Base-by-base conservation (phyloP, 179 eudicot species). In the Silene vulgaris region DNA sequence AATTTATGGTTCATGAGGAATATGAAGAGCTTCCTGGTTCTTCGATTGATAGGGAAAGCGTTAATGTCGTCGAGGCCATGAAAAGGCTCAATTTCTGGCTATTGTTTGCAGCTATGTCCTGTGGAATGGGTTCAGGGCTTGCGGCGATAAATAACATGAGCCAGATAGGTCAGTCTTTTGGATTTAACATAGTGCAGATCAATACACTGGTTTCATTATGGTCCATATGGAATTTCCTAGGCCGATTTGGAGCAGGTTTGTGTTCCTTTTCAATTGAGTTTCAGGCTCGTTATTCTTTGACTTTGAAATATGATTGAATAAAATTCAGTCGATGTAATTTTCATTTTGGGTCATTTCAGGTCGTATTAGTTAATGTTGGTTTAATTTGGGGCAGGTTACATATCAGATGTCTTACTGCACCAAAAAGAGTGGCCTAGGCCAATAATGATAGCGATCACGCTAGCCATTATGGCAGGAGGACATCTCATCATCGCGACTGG, bases 191-290 rank as follows among this genome's bases (percentile, higher is more conserved):
- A 0, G 65, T 70, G 1, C 81, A 84, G 77, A 84, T 77, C 73
- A 78, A 71, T 6, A 71, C 94, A 17, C 74, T 90, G 74, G 94
- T 92, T 70, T 89, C 97, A 0, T 57, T 92, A 56, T 92, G 89
- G 89, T 90, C 96, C 66, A 89, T 90, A 79, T 92, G 97, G 97
- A 92, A 92, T 43, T 92, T 89, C 80, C 86, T 90, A 19, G 96
- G 97, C 6, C 91, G 96, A 20, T 86, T 89, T 43, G 94, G 93
- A 64, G 97, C 89, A 59, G 97, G 97, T 9, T 90, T 40, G 48
- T 40, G 48, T 40, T 40, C 48, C 48, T 40, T 8, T 35, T 5
- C 5, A 35, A 35, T 35, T 4, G 40, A 35, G 7, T 35, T 35
- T 0, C 0, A 35, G 40, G 40, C 40, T 35, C 40, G 7, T 30